phyloP scores from a whole-genome alignment of 1,284 basidiomycete species.

The Porodaedalea pini region DNA sequence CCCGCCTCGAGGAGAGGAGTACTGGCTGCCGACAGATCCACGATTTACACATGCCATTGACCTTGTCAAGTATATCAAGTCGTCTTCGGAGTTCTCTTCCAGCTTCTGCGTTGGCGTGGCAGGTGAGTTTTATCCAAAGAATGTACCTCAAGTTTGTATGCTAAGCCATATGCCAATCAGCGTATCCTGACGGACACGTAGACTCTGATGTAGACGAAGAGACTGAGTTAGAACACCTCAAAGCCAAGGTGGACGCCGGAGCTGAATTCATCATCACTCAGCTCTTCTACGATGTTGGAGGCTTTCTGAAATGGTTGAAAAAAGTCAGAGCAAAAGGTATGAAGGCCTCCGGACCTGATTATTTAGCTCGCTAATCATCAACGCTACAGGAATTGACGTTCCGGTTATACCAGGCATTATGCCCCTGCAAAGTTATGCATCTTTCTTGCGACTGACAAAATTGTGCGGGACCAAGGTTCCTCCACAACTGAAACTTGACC shows the following conservation, averaged over 20 bases:
- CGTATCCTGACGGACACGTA: slow-evolving; percentile 91
- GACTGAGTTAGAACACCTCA: slow-evolving; percentile 74
- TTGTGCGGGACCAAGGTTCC: slow-evolving; percentile 86
- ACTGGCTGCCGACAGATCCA: slow-evolving; percentile 85
- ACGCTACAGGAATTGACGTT: slow-evolving; percentile 70
- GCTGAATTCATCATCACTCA: slow-evolving; percentile 97
- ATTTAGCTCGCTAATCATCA: slow-evolving; percentile 18
- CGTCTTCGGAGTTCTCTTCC: slow-evolving; percentile 73
- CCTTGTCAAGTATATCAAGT: slow-evolving; percentile 87
- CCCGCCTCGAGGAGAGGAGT: slow-evolving; percentile 89
- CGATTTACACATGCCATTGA: slow-evolving; percentile 87
- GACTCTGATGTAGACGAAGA: slow-evolving; percentile 63
- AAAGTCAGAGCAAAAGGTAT: slow-evolving; percentile 71
- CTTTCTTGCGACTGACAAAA: slow-evolving; percentile 89
- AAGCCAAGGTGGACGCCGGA: slow-evolving; percentile 91
- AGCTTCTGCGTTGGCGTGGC: slow-evolving; percentile 93
- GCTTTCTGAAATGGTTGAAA: slow-evolving; percentile 76
- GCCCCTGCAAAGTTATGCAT: slow-evolving; percentile 96
- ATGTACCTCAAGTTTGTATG: slow-evolving; percentile 11
- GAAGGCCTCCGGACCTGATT: slow-evolving; percentile 21
- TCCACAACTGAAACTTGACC: slow-evolving; percentile 56
- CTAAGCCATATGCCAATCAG: slow-evolving; percentile 38
- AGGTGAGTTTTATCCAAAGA: slow-evolving; percentile 41
- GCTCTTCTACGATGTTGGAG: slow-evolving; percentile 92
- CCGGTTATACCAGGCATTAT: slow-evolving; percentile 96